Conservation (phyloP, 2,329 filamentous ascomycete genomes). For the Fusarium nurragi region DNA sequence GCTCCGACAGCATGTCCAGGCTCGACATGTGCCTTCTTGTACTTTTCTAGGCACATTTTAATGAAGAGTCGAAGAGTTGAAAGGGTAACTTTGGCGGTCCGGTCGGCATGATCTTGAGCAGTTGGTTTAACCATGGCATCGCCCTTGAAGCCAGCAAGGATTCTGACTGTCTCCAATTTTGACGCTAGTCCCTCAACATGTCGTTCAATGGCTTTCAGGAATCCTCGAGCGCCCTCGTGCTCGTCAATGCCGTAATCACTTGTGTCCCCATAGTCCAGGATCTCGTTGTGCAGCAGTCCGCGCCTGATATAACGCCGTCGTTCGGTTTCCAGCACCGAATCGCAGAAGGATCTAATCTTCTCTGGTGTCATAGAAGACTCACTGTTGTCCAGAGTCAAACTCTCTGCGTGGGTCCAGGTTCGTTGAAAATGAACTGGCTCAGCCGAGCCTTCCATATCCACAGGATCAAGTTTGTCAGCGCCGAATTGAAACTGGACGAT, state of each 20-base stretch:
- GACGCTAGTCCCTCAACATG: slow-evolving; percentile 73
- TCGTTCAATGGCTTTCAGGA: slow-evolving; percentile 79
- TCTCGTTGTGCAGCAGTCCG: slow-evolving; percentile 68
- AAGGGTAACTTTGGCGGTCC: slow-evolving; percentile 84
- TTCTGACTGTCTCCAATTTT: slow-evolving; percentile 65
- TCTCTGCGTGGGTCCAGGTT: slow-evolving; percentile 84
- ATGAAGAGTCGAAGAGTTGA: slow-evolving; percentile 81
- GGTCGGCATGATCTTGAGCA: slow-evolving; percentile 64
- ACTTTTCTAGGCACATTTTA: slow-evolving; percentile 84
- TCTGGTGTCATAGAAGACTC: slow-evolving; percentile 77
- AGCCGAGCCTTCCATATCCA: slow-evolving; percentile 96
- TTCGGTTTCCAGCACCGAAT: slow-evolving; percentile 73
- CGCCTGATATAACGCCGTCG: slow-evolving; percentile 70
- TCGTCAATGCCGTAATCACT: slow-evolving; percentile 77
- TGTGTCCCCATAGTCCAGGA: slow-evolving; percentile 74
- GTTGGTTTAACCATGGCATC: slow-evolving; percentile 35
- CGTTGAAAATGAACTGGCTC: slow-evolving; percentile 92
- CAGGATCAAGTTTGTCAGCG: slow-evolving; percentile 92
- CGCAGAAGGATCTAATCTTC: slow-evolving; percentile 76
- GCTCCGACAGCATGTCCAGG: slow-evolving; percentile 96
- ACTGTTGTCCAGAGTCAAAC: slow-evolving; percentile 80
- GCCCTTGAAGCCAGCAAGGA: slow-evolving; percentile 60
- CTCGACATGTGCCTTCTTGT: slow-evolving; percentile 89
- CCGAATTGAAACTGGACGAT: slow-evolving; percentile 98
- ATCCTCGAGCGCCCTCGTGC: slow-evolving; percentile 83